Evolutionary conservation across 2,329 filamentous ascomycete genomes (phyloP).

Genomic region (Hymenoscyphus occultus): DNA sequence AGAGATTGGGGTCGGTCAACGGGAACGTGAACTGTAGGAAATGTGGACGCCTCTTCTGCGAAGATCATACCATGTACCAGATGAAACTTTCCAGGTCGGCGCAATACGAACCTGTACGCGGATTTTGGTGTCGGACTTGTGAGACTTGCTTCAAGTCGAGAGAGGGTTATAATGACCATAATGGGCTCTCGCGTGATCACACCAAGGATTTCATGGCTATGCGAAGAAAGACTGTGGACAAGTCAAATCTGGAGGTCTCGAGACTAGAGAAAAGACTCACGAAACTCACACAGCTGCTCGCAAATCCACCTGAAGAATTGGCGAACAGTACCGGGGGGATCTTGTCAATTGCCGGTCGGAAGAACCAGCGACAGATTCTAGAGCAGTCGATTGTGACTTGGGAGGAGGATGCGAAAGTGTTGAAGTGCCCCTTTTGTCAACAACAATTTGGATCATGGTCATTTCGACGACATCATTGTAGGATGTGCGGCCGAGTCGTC

Average conservation of each 20-base stretch:
- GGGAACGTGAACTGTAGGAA: slow-evolving; percentile 90
- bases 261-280: slow-evolving; percentile 88
- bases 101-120: slow-evolving; percentile 82
- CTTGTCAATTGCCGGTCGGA: slow-evolving; percentile 62
- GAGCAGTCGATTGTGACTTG: slow-evolving; percentile 93
- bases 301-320: slow-evolving; percentile 68
- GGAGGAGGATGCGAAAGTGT: slow-evolving; percentile 84
- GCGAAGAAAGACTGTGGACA: slow-evolving; percentile 76
- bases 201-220: slow-evolving; percentile 66
- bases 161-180: slow-evolving; percentile 90
- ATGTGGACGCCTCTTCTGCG: slow-evolving; percentile 91
- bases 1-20: slow-evolving; percentile 72
- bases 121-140: slow-evolving; percentile 91
- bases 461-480: slow-evolving; percentile 90
- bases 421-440: slow-evolving; percentile 87
- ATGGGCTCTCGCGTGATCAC: slow-evolving; percentile 68
- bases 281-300: slow-evolving; percentile 80
- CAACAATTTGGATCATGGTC: slow-evolving; percentile 94
- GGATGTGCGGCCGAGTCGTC: slow-evolving; percentile 88
- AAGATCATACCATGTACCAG: slow-evolving; percentile 98
- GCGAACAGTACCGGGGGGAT: slow-evolving; percentile 47
- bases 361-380: slow-evolving; percentile 72
- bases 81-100: slow-evolving; percentile 94
- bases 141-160: slow-evolving; percentile 99
- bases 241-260: slow-evolving; percentile 82